Base-by-base conservation (phyloP, 73 alveolate genomes). In the Strombidium stylifer region DNA sequence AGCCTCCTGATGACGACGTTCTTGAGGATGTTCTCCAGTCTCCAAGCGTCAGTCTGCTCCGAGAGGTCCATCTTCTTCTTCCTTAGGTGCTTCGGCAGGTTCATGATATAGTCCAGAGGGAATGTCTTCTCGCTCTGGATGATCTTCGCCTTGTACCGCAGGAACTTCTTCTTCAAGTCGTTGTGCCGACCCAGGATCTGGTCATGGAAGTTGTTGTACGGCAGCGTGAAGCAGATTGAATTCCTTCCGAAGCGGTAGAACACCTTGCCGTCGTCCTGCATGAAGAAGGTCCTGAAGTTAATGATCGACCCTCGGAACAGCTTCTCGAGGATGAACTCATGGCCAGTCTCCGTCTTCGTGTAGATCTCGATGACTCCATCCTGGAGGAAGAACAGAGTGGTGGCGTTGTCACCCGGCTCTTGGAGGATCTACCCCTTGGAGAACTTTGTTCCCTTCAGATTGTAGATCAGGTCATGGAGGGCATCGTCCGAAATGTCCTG, bases 21-120 rank as follows among this genome's bases (percentile, higher is more conserved):
- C 49, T 60, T 60, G n/a, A 32, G 19, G 27, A 37, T 50, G 26
- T 40, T 60, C 21, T 37, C 58, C 18, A 60, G 60, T 60, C 28
- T 42, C 58, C 60, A 40, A 37, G 60, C 60, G 16, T 40, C 61
- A 8, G 37, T 32, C 42, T 60, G 21, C 32, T 60, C 27, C n/a
- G 18, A 14, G 2, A 4, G 2, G 4, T 47, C 18, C 16, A 60
- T 36, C 2, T 16, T 60, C n/a, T 3, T 2, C 35, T 60, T 60
- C 27, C 58, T 60, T 4, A 60, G 31, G 25, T 60, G 57, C 25
- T 50, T 32, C 6, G 74, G 74, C 1, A 60, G 32, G 42, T 60
- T 60, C 74, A 60, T 60, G 3, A 67, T 49, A 41, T 62, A 74
- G 58, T 74, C 87, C 1, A 74, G 53, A 14, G 87, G 87, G 44